Evolutionary conservation across 306 rosid genomes (phyloP), one percentile per base, ranked within the genome.

Genomic region (Dalbergia oliveri): DNA sequence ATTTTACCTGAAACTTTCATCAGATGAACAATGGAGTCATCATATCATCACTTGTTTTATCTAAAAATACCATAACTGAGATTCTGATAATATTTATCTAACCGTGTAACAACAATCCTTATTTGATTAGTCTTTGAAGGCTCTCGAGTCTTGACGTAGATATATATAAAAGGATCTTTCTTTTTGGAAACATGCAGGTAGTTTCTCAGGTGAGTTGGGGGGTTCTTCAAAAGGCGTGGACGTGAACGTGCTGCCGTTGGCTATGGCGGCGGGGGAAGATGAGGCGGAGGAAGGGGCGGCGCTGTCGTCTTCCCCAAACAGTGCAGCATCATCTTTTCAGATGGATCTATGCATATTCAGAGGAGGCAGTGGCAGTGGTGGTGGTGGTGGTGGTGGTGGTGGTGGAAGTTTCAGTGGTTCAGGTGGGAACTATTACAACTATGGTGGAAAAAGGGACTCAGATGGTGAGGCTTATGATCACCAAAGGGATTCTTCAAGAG

Each of bases 281-380:
- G 96, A 85, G 79, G 85, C 73, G 10, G 95, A 89, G 72, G 94
- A 88, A 35, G 82, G 85, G 26, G 84, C 78, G 45, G 88, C 77
- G 51, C 66, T 88, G 26, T 89, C 97, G 0, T 87, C 88, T 0
- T 91, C 99, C 7, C 97, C 98, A 0, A 93, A 90, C 82, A 93
- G 99, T 68, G 87, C 90, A 6, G 92, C 90, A 0, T 90, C 98
- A 0, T 91, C 93, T 34, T 93, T 95, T 57, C 97, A 84, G 76
- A 85, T 91, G 97, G 98, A 90, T 58, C 91, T 95, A 14, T 84
- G 90, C 43, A 84, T 83, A 3, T 87, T 84, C n/a, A 16, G 76
- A 67, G 83, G 78, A 9, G 63, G 50, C 4, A 43, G 73, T 1
- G 79, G 51, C 4, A 12, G n/a, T n/a, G n/a, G n/a, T n/a, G 23